Base-by-base conservation (phyloP, 2,329 filamentous ascomycete species). In the Alternaria viburni region DNA sequence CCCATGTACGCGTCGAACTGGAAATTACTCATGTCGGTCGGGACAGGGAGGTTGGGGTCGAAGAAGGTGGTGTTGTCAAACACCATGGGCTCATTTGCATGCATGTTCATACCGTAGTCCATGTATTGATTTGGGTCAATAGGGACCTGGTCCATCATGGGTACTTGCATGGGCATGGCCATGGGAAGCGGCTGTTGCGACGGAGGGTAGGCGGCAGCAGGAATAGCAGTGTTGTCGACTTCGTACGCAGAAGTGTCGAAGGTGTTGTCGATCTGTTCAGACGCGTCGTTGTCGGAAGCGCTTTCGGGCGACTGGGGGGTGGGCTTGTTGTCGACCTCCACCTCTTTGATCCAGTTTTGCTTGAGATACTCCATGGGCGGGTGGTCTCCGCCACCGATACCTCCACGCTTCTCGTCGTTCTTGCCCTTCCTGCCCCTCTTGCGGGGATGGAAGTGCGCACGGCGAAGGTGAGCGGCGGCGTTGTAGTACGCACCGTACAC, bases 401-500 rank as follows among this genome's bases (percentile, higher is more conserved):
- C 88, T 52, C 87, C 87, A 51, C 87, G 82, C 69, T 86, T 85
- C 77, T 89, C 86, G 65, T 86, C 86, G 61, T 86, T 85, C 74
- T 87, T 87, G 50, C 85, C 84, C 70, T 82, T 82, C 52, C 86
- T 81, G 9, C 87, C 87, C 21, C 86, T 83, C 75, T 87, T 86
- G 69, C 86, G 85, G 2, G 87, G 90, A 75, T 91, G 92, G 84
- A 97, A 98, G 78, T 98, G 95, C 0, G 91, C 91, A 54, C 95
- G 89, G 45, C 94, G 88, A 9, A 98, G 86, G 77, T 98, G 95
- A 0, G 93, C 95, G 0, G 93, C 93, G 0, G 94, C 95, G 73
- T 98, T 98, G 82, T 98, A 97, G 81, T 97, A 96, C 15, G 92
- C 92, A 4, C 91, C 91, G 72, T 98, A 98, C 62, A 88, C 86